Evolutionary conservation across 2,329 filamentous ascomycete species (phyloP), one percentile per base, ranked within the genome.

Genomic region (Arthrobotrys megalospora): DNA sequence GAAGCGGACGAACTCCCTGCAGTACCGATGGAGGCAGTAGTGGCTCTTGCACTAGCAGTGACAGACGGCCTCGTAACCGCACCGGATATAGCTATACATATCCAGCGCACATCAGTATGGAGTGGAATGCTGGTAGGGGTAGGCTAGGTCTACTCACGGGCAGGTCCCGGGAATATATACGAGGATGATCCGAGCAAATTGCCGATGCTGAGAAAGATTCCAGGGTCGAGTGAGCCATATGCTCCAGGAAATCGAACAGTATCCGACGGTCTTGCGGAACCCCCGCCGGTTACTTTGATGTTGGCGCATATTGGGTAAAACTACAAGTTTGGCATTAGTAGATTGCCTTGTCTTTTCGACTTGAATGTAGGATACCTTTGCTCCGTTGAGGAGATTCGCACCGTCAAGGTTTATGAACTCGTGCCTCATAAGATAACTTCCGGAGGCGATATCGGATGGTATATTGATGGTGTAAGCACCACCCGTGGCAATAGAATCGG

Each of bases 231-330:
- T 10, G 55, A n/a, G 41, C 21, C 41, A 21, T 76, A 76, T 24
- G 64, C 71, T 10, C 71, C 71, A 6, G 71, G 71, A 28, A 76
- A 76, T 48, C 71, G 53, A 11, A 64, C 71, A 0, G 65, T 69
- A 48, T 64, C 45, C 6, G 64, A 68, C 10, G 64, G 63, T 3
- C 11, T 32, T 21, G 45, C 19, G 1, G 71, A 47, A 41, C 64
- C 71, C 0, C 53, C 38, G 3, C 58, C 58, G 0, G 34, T 76
- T 6, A 76, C 58, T 6, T 68, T 19, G 11, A 76, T 14, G 6
- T 38, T 38, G 16, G 64, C 71, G n/a, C 71, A 76, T 36, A 76
- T 69, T 14, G 71, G 71, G 34, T 63, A 76, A 32, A 76, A 76
- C 71, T 76, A 34, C 34, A 4, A 28, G 1, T 6, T 34, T 34